Evolutionary conservation across 2,329 filamentous ascomycete genomes (phyloP).

Genomic region (Pseudogymnoascus sp.): DNA sequence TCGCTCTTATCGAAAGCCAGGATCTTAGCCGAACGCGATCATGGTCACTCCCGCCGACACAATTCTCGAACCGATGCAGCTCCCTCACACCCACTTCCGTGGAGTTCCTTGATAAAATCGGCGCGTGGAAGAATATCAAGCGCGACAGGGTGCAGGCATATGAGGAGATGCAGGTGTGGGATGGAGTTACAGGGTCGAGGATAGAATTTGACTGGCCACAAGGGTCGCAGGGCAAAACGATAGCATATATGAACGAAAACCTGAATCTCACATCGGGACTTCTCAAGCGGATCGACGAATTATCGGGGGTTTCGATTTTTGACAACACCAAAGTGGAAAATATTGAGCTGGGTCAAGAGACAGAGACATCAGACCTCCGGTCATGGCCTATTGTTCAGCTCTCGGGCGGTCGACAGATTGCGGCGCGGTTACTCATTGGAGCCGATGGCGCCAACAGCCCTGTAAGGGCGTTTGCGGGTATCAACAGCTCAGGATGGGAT

Average conservation of each 20-base stretch:
- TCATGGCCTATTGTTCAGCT: constrained; percentile 82
- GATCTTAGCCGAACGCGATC: constrained; percentile 62
- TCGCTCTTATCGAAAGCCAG: constrained; percentile 87
- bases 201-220: constrained; percentile 78
- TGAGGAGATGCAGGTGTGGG: constrained; percentile 97
- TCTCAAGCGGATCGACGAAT: constrained; percentile 59
- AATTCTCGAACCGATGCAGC: constrained; percentile 90
- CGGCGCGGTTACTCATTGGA: constrained; percentile 78
- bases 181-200: constrained; percentile 76
- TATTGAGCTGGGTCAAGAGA: constrained; percentile 67
- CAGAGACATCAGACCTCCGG: constrained; percentile 64
- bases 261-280: constrained; percentile 76
- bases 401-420: constrained; percentile 53
- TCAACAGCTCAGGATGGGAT: constrained; percentile 83
- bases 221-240: constrained; percentile 47
- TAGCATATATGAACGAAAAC: constrained; percentile 97
- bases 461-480: constrained; percentile 80
- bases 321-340: constrained; percentile 69
- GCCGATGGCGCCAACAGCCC: constrained; percentile 94
- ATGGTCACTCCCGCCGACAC: constrained; percentile 57
- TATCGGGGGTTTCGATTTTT: constrained; percentile 62
- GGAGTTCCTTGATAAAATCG: constrained; percentile 72
- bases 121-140: constrained; percentile 74
- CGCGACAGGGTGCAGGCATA: constrained; percentile 72
- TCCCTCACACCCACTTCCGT: constrained; percentile 85